Base-by-base conservation (phyloP, 306 rosid genomes). In the Abrus pulchellus region DNA sequence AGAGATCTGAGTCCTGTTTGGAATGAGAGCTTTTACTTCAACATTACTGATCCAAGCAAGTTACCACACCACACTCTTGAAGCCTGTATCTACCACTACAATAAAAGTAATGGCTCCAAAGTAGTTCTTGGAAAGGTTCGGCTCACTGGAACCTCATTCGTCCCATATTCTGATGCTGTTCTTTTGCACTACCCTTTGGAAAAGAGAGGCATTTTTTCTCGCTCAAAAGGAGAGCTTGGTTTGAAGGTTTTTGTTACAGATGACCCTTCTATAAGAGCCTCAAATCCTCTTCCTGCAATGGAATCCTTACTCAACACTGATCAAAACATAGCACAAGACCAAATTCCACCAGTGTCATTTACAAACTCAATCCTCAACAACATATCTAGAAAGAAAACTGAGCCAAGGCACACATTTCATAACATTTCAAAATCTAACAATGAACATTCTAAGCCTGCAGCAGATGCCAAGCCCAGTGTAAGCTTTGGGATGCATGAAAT, bases 121-220 rank as follows among this genome's bases (percentile, higher is more conserved):
- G 9, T 73, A 7, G 79, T 69, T 55, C 89, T 95, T 1, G 99
- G 99, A 52, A 93, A 87, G 80, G 93, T 90, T 52, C 66, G 84
- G 73, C 96, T 96, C 57, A 89, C 94, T 1, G 94, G 93, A 72
- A 83, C 97, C 28, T 95, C 99, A 8, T 95, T 95, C 62, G 99
- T 95, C 12, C 82, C 94, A 3, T 81, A 89, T 74, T 82, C 98
- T 34, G 99, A 95, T 74, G 98, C 98, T 74, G 87, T 84, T 75
- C 86, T 90, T 78, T 76, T 92, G 84, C 94, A 90, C 88, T 95
- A 95, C 78, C 99, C 99, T 67, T 73, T 95, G 9, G 99, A 95
- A 68, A 95, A 84, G 80, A 87, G 71, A 71, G 64, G 61, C 69
- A 1, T 93, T 27, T 86, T 92, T 10, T 92, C 97, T 0, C 89